phyloP scores from a whole-genome alignment of 2,329 filamentous ascomycete species.

The Allantophomopsis cytisporea region DNA sequence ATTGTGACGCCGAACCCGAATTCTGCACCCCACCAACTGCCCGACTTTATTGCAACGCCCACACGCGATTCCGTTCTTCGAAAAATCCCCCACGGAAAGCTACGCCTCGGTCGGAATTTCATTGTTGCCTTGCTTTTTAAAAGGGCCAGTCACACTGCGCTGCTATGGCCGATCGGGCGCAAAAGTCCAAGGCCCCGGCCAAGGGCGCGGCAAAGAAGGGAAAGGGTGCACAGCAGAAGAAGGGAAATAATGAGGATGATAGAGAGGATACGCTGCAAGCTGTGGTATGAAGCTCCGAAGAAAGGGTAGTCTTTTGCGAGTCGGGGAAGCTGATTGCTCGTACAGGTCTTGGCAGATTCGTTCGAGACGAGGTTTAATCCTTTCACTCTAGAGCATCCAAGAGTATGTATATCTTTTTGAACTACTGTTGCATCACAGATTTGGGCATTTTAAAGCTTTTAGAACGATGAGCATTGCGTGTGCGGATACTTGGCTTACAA shows the following conservation, averaged over 20 bases:
- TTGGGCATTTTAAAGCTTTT: too few relatives aligned
- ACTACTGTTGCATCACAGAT: background rate
- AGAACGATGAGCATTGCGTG: too few relatives aligned
- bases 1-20: too few relatives aligned
- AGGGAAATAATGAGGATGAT: slow-evolving; percentile 15
- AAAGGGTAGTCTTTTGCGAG: background rate
- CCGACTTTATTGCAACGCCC: too few relatives aligned
- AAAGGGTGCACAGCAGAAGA: slow-evolving; percentile 13
- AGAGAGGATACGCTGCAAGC: slow-evolving; percentile 21
- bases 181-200: slow-evolving; percentile 10
- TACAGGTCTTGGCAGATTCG: slow-evolving; percentile 77
- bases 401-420: slow-evolving; percentile 42
- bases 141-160: too few relatives aligned
- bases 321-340: slow-evolving; percentile 5
- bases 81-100: too few relatives aligned
- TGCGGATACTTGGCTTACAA: slow-evolving; percentile 1
- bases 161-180: slow-evolving; percentile 9
- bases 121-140: too few relatives aligned
- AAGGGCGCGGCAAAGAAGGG: slow-evolving; percentile 13
- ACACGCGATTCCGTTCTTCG: too few relatives aligned
- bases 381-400: slow-evolving; percentile 76
- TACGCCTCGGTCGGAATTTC: too few relatives aligned
- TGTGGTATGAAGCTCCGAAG: slow-evolving; percentile 13
- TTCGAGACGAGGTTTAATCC: slow-evolving; percentile 88
- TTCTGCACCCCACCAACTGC: too few relatives aligned